Conservation (phyloP, 305 asterid species). For the Caryopteris hybrid region DNA sequence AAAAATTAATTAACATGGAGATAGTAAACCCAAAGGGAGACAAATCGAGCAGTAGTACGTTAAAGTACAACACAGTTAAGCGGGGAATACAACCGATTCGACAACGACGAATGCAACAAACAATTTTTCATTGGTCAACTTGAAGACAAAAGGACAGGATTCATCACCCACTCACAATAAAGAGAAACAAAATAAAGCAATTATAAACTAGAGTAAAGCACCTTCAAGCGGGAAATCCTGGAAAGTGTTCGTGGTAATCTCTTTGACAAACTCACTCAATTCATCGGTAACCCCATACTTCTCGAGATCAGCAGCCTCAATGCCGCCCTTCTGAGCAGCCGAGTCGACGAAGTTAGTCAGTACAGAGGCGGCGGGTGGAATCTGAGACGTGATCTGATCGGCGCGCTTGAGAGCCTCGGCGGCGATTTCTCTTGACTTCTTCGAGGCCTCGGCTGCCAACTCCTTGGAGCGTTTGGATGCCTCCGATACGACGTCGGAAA, state of each 20-base stretch:
- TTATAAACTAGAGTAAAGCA: constrained; percentile 16
- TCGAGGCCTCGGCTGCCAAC: constrained; percentile 79
- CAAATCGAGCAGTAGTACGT: constrained; percentile 17
- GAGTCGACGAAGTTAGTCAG: constrained; percentile 40
- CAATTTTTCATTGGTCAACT: not conserved
- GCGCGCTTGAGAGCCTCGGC: constrained; percentile 56
- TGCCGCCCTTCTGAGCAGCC: constrained; percentile 17
- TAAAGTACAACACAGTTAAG: not conserved
- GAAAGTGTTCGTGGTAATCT: constrained; percentile 56
- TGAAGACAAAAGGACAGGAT: not conserved
- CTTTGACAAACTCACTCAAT: constrained; percentile 69
- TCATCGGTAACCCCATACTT: constrained; percentile 75
- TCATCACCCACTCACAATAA: not conserved
- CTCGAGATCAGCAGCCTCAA: constrained; percentile 47
- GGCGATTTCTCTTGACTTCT: constrained; percentile 77
- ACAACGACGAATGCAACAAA: not conserved
- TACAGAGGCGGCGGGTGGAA: constrained; percentile 43
- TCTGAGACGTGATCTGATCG: constrained; percentile 60
- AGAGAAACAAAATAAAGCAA: constrained; percentile 2
- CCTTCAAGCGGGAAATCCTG: constrained; percentile 85
- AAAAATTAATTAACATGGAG: constrained; percentile 3
- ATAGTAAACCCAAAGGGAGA: not conserved
- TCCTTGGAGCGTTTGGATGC: constrained; percentile 79
- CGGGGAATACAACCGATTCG: not conserved
- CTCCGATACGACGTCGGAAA: constrained; percentile 80